phyloP scores from a whole-genome alignment of 768 basidiomycete species.

The Sistotremastrum suecicum region DNA sequence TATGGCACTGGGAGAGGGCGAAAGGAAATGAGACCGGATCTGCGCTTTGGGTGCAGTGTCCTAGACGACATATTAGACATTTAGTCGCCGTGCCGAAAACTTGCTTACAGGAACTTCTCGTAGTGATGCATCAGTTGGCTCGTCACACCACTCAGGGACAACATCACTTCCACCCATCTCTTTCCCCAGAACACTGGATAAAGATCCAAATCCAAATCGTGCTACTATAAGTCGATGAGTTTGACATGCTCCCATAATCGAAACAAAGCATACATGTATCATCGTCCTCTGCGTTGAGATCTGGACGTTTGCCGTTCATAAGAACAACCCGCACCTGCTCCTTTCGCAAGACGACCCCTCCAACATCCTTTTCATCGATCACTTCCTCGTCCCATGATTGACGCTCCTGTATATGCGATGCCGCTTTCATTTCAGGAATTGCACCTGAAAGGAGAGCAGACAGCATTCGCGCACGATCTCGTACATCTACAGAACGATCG shows the following conservation, averaged over 20 bases:
- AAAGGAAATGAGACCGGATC: constrained; percentile 26
- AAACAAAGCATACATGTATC: constrained; percentile 6
- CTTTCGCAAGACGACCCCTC: constrained; percentile 64
- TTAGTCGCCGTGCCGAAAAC: constrained; percentile 2
- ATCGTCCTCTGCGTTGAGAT: constrained; percentile 24
- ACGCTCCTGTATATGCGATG: constrained; percentile 8
- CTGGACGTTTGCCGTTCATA: constrained; percentile 57
- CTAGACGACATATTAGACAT: constrained; percentile 34
- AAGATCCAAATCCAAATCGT: constrained; percentile 43
- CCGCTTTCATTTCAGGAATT: constrained; percentile 10
- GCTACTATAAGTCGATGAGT: constrained; percentile 14
- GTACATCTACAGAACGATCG: constrained; percentile 78
- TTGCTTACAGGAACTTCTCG: constrained; percentile 34
- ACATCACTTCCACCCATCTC: constrained; percentile 33
- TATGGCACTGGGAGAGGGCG: constrained; percentile 14
- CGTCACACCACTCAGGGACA: constrained; percentile 81
- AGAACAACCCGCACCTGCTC: constrained; percentile 75
- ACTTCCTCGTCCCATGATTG: constrained; percentile 18
- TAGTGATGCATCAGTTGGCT: constrained; percentile 65
- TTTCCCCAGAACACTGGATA: constrained; percentile 47
- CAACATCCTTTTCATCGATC: constrained; percentile 30
- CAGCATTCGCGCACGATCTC: constrained; percentile 80
- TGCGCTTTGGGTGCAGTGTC: constrained; percentile 20
- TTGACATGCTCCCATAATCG: background rate
- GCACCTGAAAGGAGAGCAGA: constrained; percentile 51